Evolutionary conservation across 2,329 filamentous ascomycete species (phyloP).

Genomic region (Cladosporium sphaerospermum): DNA sequence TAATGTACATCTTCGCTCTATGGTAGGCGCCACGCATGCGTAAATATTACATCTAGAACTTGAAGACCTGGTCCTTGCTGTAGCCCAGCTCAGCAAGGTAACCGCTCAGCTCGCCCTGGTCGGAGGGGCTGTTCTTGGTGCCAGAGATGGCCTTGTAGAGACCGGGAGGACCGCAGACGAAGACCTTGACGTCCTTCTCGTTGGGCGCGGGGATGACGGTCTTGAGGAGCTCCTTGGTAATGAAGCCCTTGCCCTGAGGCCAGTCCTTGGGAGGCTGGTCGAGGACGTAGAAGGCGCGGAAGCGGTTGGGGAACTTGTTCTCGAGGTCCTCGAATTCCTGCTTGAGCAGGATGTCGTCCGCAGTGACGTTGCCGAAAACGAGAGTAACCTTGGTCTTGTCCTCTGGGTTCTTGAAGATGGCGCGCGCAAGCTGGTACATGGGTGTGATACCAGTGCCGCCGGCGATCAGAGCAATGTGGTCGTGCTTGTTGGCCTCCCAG

Average conservation of each 20-base stretch:
- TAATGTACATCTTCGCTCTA: background rate
- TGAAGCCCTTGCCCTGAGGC: slow-evolving; percentile 69
- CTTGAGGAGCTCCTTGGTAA: slow-evolving; percentile 90
- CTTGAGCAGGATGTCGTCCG: slow-evolving; percentile 89
- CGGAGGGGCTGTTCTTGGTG: slow-evolving; percentile 79
- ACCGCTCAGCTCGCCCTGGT: slow-evolving; percentile 86
- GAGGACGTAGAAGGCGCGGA: slow-evolving; percentile 90
- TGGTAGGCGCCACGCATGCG: too few species aligned
- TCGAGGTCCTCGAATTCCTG: slow-evolving; percentile 78
- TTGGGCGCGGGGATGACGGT: slow-evolving; percentile 90
- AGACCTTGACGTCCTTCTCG: slow-evolving; percentile 87
- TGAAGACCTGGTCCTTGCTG: slow-evolving; percentile 86
- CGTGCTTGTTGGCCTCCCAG: slow-evolving; percentile 86
- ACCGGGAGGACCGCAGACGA: slow-evolving; percentile 88
- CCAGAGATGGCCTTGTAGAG: slow-evolving; percentile 93
- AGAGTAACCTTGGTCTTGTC: slow-evolving; percentile 98
- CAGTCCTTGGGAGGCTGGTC: slow-evolving; percentile 77
- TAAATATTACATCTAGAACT: slow-evolving; percentile 57
- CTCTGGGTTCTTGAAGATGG: slow-evolving; percentile 91
- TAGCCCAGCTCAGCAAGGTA: slow-evolving; percentile 80
- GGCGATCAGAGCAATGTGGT: slow-evolving; percentile 80
- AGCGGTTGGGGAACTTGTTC: slow-evolving; percentile 90
- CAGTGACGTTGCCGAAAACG: slow-evolving; percentile 81
- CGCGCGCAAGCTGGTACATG: slow-evolving; percentile 89
- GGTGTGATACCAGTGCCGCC: slow-evolving; percentile 95